Evolutionary conservation across 257 asterid genomes (phyloP).

Genomic region (Scutellaria baicalensis): DNA sequence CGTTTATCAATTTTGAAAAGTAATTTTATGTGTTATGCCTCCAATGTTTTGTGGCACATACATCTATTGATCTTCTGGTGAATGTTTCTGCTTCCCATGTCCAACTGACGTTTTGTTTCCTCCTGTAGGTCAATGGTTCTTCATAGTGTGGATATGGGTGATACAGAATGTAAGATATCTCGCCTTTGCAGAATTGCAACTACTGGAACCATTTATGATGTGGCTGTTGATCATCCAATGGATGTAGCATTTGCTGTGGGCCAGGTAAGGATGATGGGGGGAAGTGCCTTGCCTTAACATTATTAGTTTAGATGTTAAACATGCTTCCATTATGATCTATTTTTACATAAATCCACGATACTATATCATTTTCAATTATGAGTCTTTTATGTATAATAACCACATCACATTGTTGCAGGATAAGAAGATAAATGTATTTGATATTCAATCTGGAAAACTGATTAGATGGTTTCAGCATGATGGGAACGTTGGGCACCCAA

Average conservation of each 20-base stretch:
- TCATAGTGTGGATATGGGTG: constrained; percentile 39
- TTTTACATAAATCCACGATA: neutral
- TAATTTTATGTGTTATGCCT: constrained; percentile 1
- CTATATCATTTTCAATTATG: neutral
- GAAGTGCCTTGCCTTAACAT: neutral
- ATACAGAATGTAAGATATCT: constrained; percentile 34
- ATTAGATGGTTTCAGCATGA: constrained; percentile 47
- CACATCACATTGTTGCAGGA: constrained; percentile 31
- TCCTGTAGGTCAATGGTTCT: constrained; percentile 46
- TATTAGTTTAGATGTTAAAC: neutral
- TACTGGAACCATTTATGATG: constrained; percentile 36
- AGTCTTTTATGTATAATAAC: neutral
- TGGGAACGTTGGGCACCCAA: constrained; percentile 41
- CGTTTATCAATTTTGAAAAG: neutral
- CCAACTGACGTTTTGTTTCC: constrained; percentile 15
- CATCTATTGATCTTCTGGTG: neutral
- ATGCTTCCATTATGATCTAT: neutral
- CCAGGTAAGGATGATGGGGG: constrained; percentile 31
- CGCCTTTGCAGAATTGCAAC: constrained; percentile 29
- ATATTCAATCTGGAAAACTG: constrained; percentile 43
- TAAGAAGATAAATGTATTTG: constrained; percentile 45
- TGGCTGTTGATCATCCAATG: constrained; percentile 35
- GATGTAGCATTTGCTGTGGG: constrained; percentile 43
- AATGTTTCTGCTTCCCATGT: constrained; percentile 6
- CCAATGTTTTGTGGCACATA: neutral